A percentile compares a stretch with the other conserved stretches of the same genome.
phyloP scores from a whole-genome alignment of 805 yeast genomes.

The Candida sithepensis region DNA sequence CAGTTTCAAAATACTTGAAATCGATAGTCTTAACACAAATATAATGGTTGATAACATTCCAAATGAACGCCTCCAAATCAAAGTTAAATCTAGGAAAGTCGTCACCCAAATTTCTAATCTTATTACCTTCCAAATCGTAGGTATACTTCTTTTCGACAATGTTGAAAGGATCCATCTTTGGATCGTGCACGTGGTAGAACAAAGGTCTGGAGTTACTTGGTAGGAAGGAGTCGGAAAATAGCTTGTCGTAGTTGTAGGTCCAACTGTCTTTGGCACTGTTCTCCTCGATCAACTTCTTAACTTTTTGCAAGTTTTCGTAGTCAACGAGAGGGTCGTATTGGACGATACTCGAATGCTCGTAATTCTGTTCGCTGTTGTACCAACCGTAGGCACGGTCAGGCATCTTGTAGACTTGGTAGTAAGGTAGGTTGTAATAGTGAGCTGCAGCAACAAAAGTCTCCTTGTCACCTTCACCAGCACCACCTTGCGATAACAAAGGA shows the following conservation, averaged over 20 bases:
- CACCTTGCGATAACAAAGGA: conserved; percentile 56
- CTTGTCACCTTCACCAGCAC: conserved; percentile 74
- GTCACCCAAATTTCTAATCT: conserved; percentile 32
- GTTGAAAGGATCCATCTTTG: conserved; percentile 51
- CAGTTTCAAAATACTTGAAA: conserved; percentile 20
- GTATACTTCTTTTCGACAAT: conserved; percentile 28
- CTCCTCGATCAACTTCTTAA: conserved; percentile 17
- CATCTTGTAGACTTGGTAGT: conserved; percentile 49
- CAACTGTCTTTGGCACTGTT: conserved; percentile 24
- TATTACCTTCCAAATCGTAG: conserved; percentile 26
- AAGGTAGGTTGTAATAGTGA: conserved; percentile 42
- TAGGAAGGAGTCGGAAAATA: conserved; percentile 24
- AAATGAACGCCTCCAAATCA: conserved; percentile 31
- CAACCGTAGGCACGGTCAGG: conserved; percentile 33
- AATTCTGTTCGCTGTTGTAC: conserved; percentile 29
- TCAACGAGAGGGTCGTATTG: conserved; percentile 34
- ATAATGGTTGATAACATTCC: conserved; percentile 32
- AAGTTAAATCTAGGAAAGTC: conserved; percentile 31
- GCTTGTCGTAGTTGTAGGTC: conserved; percentile 26
- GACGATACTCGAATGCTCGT: conserved; percentile 33
- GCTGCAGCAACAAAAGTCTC: conserved; percentile 76
- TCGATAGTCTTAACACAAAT: conserved; percentile 28
- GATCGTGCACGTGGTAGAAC: conserved; percentile 49
- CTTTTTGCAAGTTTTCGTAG: conserved; percentile 25
- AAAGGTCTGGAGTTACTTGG: conserved; percentile 28